A percentile compares a stretch with the other conserved stretches of the same genome.
Evolutionary conservation across 768 basidiomycete genomes (phyloP).

Genomic region (Leccinellum luteum): DNA sequence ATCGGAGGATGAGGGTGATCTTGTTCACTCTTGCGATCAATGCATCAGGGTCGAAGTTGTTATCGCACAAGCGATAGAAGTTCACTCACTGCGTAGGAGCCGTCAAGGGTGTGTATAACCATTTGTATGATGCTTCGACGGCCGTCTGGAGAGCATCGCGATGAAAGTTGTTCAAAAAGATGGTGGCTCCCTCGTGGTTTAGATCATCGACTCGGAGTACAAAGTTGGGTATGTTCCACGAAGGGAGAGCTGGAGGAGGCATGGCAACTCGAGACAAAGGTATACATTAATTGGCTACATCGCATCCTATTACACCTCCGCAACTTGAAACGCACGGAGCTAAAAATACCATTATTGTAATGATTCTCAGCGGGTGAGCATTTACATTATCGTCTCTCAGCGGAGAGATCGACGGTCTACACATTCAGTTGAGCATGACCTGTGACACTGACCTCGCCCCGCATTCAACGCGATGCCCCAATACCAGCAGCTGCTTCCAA

Average conservation of each 20-base stretch:
- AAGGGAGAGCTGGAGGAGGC: conserved; percentile 27
- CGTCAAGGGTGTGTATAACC: conserved; percentile 43
- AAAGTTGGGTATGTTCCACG: conserved; percentile 58
- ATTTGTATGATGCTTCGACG: conserved; percentile 38
- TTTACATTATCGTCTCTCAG: not conserved
- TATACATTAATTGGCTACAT: conserved; percentile 4
- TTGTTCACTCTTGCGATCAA: conserved; percentile 42
- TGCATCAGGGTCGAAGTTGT: conserved; percentile 9
- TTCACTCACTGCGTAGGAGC: conserved; percentile 47
- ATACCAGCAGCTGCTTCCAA: conserved; percentile 69
- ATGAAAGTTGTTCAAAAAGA: conserved; percentile 55
- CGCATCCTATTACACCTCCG: not conserved
- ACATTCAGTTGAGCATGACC: not conserved
- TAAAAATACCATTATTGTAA: conserved; percentile 7
- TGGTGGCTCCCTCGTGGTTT: conserved; percentile 50
- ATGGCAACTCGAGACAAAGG: conserved; percentile 10
- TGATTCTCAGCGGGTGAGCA: not conserved
- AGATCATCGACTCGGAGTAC: conserved; percentile 57
- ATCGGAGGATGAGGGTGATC: conserved; percentile 57
- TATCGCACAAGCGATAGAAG: not conserved
- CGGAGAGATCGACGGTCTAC: not conserved
- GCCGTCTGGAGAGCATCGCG: conserved; percentile 36
- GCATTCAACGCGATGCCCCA: conserved; percentile 9
- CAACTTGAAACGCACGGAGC: not conserved
- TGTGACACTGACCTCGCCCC: conserved; percentile 13